Percentiles rank a stretch among this genome's conserved stretches.
phyloP scores from a whole-genome alignment of 2,329 filamentous ascomycete genomes.

The Phaeophleospora eucalypticola region DNA sequence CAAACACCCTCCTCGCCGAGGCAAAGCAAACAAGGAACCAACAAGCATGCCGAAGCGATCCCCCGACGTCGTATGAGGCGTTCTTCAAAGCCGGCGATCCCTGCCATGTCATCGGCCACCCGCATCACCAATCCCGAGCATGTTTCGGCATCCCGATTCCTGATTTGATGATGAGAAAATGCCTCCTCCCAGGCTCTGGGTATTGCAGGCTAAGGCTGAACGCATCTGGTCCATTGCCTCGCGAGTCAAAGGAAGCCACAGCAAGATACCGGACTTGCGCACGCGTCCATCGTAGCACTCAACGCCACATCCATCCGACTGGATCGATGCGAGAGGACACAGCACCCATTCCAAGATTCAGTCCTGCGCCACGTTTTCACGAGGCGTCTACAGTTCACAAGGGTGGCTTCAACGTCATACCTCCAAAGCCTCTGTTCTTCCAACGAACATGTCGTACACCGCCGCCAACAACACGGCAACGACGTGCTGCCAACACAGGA shows the following conservation, averaged over 20 bases:
- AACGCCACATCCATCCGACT: too few species aligned
- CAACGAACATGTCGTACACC: too few species aligned
- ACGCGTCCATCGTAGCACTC: too few species aligned
- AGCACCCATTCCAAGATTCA: neutral
- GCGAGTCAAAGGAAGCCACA: neutral
- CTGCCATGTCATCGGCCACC: constrained; percentile 3
- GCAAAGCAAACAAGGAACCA: neutral
- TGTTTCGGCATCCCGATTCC: constrained; percentile 3
- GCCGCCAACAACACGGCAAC: too few species aligned
- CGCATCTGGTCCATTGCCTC: too few species aligned
- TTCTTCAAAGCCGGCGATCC: constrained; percentile 1
- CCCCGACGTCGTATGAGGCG: neutral
- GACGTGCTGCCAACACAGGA: neutral
- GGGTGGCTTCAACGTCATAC: too few species aligned
- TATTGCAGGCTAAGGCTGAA: neutral
- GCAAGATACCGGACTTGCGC: too few species aligned
- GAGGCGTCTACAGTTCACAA: too few species aligned
- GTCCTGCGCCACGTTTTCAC: neutral
- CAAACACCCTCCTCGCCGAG: neutral
- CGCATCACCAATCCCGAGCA: constrained; percentile 2
- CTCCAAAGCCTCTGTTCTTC: too few species aligned
- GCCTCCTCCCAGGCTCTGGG: neutral
- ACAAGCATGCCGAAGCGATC: neutral
- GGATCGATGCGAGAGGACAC: too few species aligned
- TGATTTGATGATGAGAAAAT: neutral